A percentile compares a stretch with the other conserved stretches of the same genome.
Evolutionary conservation across 495 filamentous ascomycete genomes (phyloP).

Genomic region (Lophium mytilinum): DNA sequence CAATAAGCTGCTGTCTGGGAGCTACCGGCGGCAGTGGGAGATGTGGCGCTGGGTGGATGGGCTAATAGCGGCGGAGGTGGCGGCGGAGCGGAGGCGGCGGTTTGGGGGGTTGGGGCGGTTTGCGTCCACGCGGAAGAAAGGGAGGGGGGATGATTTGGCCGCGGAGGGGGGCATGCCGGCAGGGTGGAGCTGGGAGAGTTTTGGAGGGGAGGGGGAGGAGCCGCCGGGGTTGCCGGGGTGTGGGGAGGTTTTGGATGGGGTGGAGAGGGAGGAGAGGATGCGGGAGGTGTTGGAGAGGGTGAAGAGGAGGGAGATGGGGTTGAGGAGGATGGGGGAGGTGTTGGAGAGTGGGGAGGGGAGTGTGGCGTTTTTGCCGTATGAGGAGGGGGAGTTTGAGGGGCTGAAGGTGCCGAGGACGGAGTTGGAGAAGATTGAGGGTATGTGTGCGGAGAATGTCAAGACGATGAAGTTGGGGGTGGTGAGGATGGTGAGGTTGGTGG

Average conservation of each 20-base stretch:
- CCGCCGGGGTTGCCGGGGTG: background rate
- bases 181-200: background rate
- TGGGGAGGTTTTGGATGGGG: background rate
- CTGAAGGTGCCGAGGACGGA: slow-evolving; percentile 11
- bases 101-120: background rate
- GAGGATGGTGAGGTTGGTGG: slow-evolving; percentile 1
- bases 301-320: background rate
- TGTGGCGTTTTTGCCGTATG: background rate
- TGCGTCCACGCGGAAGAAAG: background rate
- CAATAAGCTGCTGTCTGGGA: slow-evolving; percentile 1
- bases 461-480: slow-evolving; percentile 8
- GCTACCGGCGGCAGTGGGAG: slow-evolving; percentile 3
- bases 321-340: background rate
- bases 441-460: slow-evolving; percentile 8
- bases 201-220: background rate
- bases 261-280: background rate
- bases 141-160: background rate
- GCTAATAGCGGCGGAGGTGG: background rate
- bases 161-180: background rate
- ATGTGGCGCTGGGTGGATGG: background rate
- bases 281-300: background rate
- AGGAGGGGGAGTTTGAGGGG: background rate
- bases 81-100: background rate
- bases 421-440: slow-evolving; percentile 16
- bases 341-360: background rate